Evolutionary conservation across 345 rosid genomes (phyloP), one percentile per base, ranked within the genome.

Genomic region (Lumnitzera littorea): DNA sequence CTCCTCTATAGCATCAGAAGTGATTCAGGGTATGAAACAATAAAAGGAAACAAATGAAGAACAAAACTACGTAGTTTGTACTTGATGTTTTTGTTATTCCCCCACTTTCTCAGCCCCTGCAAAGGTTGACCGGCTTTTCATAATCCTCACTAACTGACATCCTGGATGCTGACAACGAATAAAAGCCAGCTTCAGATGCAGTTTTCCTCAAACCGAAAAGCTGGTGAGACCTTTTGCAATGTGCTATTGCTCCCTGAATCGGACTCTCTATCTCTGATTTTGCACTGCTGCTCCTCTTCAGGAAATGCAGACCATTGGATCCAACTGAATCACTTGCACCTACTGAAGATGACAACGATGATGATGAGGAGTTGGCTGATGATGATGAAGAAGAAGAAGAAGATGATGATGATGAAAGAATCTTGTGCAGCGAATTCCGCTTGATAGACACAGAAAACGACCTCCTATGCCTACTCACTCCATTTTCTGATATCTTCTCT

Each of bases 401-500:
- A 13, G 83, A 67, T 14, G 72, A 60, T 23, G 61, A 60, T 1
- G 71, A 70, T 36, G 11, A 36, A 9, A 36, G 11, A 29, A 72
- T 67, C 67, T 67, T 81, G 64, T 78, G 80, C 15, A 77, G 63
- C 11, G 88, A 72, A 68, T 82, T 76, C 60, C 84, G 50, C 55
- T 78, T 80, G 64, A 85, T 80, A 8, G 84, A 85, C 58, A 86
- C 76, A 0, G 96, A 84, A 66, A 92, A 92, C 14, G 98, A 89
- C 74, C 91, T 89, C 71, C 98, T 84, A 51, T 84, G 76, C 56
- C 67, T 55, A 48, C 76, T 62, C 8, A 51, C 65, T 14, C 59
- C 52, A 14, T 58, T 66, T 31, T 76, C 70, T 1, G 51, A 47
- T 15, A 55, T 58, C 43, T 62, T 77, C 43, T 62, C 71, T 10